Evolutionary conservation across 805 yeast species (phyloP), one percentile per base, ranked within the genome.

Genomic region (Cyberlindnera bimundalis): DNA sequence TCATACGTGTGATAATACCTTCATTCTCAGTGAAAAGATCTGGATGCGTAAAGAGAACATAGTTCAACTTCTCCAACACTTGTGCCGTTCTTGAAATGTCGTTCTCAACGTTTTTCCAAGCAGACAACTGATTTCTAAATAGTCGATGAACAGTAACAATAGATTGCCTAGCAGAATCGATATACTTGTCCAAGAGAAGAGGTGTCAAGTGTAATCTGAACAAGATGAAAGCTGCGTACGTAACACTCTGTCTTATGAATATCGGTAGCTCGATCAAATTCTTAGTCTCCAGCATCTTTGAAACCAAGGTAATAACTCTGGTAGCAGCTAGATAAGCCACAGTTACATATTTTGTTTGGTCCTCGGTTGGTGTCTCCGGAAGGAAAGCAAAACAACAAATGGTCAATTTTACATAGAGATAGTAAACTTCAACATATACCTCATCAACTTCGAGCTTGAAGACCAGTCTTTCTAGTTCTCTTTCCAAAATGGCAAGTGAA

Each of bases 71-170:
- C 53, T 90, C 97, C 52, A 90, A 69, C 8, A 89, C 91, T 48
- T 86, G 87, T 2, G 97, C 96, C 1, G 95, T 85, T 60, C 97
- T 73, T 2, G 95, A 82, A 24, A 90, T 84, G 62, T 90, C 97
- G 64, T 87, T 89, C 46, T 87, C 87, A 29, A 89, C 84, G 36
- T 61, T 61, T 48, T 85, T 81, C 97, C 97, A 90, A 6, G 95
- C 90, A 4, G 93, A 81, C 28, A 88, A 68, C 62, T 91, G 89
- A 57, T 90, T 90, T 62, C 96, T 73, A 59, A 79, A 86, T 33
- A 89, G 66, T 58, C 96, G 71, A 61, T 90, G 96, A 3, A 88
- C 95, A 0, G 96, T 90, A 12, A 90, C 96, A 53, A 90, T 85
- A 4, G 95, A 84, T 61, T 90, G 96, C 50, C 97, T 74, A 1